A percentile compares a stretch with the other conserved stretches of the same genome.
Conservation (phyloP, 179 eudicot genomes). For the Kewa caespitosa region DNA sequence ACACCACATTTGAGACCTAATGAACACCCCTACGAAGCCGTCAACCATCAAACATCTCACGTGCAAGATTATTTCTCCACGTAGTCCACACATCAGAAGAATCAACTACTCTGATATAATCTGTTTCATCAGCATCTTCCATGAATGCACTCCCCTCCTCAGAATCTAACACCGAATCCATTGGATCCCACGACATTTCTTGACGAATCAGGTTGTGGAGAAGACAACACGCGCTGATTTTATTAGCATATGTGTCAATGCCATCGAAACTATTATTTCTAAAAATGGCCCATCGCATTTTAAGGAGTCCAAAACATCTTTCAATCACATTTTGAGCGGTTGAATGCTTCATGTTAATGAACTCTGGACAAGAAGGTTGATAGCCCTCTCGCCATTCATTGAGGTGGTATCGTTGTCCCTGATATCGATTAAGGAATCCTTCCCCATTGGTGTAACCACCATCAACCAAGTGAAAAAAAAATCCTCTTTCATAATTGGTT, state of each 20-base stretch:
- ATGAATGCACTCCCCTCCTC: neutral
- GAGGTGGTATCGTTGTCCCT: conserved; percentile 23
- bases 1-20: too few species aligned
- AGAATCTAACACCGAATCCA: neutral
- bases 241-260: conserved; percentile 2
- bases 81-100: neutral
- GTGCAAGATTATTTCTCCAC: conserved; percentile 1
- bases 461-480: conserved; percentile 15
- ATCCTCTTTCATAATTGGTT: neutral
- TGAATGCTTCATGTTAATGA: conserved; percentile 18
- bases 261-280: conserved; percentile 4
- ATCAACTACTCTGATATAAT: neutral
- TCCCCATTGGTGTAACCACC: conserved; percentile 17
- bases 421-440: conserved; percentile 23
- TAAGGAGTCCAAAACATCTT: conserved; percentile 15
- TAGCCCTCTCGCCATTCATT: conserved; percentile 22
- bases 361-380: conserved; percentile 6
- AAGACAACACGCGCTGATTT: conserved; percentile 7
- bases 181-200: conserved; percentile 20
- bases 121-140: neutral
- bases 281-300: conserved; percentile 18
- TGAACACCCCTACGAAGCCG: neutral
- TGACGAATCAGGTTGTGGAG: conserved; percentile 18
- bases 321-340: conserved; percentile 19
- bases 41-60: conserved; percentile 17